A percentile compares a stretch with the other conserved stretches of the same genome.
phyloP scores from a whole-genome alignment of 805 yeast genomes.

The Wickerhamomyces silvicola region DNA sequence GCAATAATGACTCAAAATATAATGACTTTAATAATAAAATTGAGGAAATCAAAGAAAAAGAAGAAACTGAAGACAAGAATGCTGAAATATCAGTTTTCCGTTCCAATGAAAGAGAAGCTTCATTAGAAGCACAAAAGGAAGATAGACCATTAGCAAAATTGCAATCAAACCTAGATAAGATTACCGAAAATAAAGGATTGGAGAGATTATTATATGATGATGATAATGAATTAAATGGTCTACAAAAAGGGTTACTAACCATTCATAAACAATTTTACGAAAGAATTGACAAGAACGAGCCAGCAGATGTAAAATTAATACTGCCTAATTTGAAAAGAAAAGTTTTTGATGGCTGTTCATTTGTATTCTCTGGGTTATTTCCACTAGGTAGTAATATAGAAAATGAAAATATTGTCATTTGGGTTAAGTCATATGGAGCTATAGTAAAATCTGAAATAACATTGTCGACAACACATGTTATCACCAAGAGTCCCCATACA shows the following conservation, averaged over 20 bases:
- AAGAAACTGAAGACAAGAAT: constrained; percentile 28
- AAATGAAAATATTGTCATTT: constrained; percentile 78
- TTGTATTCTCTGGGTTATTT: constrained; percentile 83
- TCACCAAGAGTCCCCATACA: constrained; percentile 76
- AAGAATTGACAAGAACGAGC: constrained; percentile 38
- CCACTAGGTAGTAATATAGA: constrained; percentile 74
- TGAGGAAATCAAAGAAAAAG: constrained; percentile 26
- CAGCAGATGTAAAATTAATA: constrained; percentile 63
- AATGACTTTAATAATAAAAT: constrained; percentile 22
- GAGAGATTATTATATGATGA: constrained; percentile 60
- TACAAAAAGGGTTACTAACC: constrained; percentile 53
- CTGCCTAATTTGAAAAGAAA: constrained; percentile 67
- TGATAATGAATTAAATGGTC: constrained; percentile 64
- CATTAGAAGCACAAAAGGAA: constrained; percentile 71
- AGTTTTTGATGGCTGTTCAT: constrained; percentile 61
- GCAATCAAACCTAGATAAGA: constrained; percentile 59
- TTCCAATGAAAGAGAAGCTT: constrained; percentile 54
- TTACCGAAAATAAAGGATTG: constrained; percentile 9
- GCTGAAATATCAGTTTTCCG: constrained; percentile 25
- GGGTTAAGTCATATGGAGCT: constrained; percentile 94
- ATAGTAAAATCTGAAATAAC: constrained; percentile 65
- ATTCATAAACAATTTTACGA: constrained; percentile 67
- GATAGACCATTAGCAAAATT: constrained; percentile 81
- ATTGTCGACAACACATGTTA: constrained; percentile 78
- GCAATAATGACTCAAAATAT: constrained; percentile 25